Evolutionary conservation across 2,329 filamentous ascomycete species (phyloP), one percentile per base, ranked within the genome.

Genomic region (Fusarium musae): DNA sequence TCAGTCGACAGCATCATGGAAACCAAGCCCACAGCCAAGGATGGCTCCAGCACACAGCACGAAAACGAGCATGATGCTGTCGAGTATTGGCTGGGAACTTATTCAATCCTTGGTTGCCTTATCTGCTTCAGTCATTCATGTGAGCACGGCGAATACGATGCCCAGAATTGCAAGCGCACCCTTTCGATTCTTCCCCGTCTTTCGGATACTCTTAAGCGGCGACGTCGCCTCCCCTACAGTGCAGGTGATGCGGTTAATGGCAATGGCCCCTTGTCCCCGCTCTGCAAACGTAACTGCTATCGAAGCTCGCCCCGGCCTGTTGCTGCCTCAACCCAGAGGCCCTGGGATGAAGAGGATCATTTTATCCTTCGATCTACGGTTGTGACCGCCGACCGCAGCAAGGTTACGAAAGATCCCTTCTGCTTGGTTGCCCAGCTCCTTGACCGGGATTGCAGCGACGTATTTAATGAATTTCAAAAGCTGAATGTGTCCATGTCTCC

Each of bases 111-210:
- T 21, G 87, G 87, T 17, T 91, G 89, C 73, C 79, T 89, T n/a
- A 86, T 90, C 58, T 91, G 89, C 79, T 88, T 85, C 75, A 87
- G 87, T 57, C 86, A 90, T 77, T 89, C 88, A 17, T 91, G 89
- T 66, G 89, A 90, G 75, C 89, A 91, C 70, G 89, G 88, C 50
- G 88, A 90, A 60, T 90, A 89, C 58, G 86, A 88, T 61, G 85
- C 87, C 57, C 87, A 80, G 52, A 85, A 85, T 50, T 78, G 88
- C 66, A 87, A 89, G 74, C 84, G 86, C 39, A 87, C 85, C 6
- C 87, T 90, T 74, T 88, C 87, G 6, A 81, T 89, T 44, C 76
- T 79, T 10, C 79, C 80, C 10, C 77, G 76, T n/a, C 76, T 82
- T 15, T 80, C 80, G 10, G 80, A 82, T 39, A 76, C 77, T 15